phyloP scores from a whole-genome alignment of 2,329 filamentous ascomycete species.

The Aspergillus tanneri region DNA sequence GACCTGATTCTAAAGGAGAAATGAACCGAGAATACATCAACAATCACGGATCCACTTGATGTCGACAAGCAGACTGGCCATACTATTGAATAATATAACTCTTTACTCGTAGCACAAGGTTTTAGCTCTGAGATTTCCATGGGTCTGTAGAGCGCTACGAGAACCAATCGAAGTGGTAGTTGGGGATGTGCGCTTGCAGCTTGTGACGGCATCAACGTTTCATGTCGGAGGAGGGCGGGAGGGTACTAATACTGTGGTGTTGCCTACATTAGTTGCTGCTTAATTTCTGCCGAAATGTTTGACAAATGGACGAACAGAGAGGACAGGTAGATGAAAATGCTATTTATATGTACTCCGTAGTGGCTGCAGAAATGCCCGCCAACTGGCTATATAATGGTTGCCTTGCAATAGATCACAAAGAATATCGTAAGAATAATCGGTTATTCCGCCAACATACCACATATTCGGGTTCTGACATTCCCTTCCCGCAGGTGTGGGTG shows the following conservation, averaged over 20 bases:
- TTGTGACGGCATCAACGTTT: conserved; percentile 22
- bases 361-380: conserved; percentile 4
- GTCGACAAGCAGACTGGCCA: too few species aligned
- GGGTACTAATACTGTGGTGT: not conserved
- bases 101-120: too few species aligned
- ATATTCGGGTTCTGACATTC: not conserved
- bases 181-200: not conserved
- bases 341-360: not conserved
- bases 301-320: not conserved
- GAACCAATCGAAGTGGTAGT: conserved; percentile 1
- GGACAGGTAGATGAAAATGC: not conserved
- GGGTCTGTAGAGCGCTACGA: not conserved
- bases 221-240: conserved; percentile 21
- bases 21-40: too few species aligned
- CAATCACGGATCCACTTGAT: not conserved
- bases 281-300: not conserved
- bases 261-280: conserved; percentile 7
- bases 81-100: too few species aligned
- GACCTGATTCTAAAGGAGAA: too few species aligned
- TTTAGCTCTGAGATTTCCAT: not conserved
- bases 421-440: not conserved
- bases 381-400: too few species aligned
- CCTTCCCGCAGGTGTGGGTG: not conserved
- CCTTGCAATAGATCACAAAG: not conserved
- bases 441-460: not conserved